These are phyloP conservation scores for Fusarium sublunatum DNA, from an alignment of 2,329 filamentous ascomycete genomes.

Conservation along the genomic window DNA sequence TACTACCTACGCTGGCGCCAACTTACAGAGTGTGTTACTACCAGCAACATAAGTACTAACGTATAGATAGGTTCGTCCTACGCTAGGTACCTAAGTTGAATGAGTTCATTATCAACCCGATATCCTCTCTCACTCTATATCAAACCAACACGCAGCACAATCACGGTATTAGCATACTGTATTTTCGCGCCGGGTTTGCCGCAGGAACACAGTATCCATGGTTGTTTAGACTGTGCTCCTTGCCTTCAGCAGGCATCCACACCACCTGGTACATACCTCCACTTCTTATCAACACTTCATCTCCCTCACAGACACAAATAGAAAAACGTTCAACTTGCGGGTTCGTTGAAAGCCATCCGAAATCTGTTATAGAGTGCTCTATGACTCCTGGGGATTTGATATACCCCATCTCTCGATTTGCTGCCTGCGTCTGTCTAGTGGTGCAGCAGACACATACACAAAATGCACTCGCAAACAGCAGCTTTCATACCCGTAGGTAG, in stretches of 20 bases:
- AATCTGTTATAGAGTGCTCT: background rate
- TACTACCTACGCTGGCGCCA: no score
- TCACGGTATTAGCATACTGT: background rate
- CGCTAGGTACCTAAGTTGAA: no score
- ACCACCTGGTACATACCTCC: background rate
- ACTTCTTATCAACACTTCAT: conserved; percentile 1
- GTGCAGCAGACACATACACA: background rate
- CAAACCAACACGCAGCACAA: background rate
- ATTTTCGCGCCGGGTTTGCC: rapidly evolving
- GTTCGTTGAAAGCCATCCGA: background rate
- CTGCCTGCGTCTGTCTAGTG: background rate
- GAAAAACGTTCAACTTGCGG: background rate
- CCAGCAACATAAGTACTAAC: no score
- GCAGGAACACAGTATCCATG: background rate
- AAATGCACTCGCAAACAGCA: conserved; percentile 34
- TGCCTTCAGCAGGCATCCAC: conserved; percentile 6
- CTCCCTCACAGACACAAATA: background rate
- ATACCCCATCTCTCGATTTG: background rate
- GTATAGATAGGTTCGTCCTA: no score
- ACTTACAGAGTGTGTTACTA: no score
- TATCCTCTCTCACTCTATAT: no score
- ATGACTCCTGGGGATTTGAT: background rate
- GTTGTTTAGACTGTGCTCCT: background rate
- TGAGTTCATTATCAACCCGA: no score
- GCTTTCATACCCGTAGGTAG: conserved; percentile 57